phyloP scores from a whole-genome alignment of 148 eudicot genomes.

The Polygonum maritimum region DNA sequence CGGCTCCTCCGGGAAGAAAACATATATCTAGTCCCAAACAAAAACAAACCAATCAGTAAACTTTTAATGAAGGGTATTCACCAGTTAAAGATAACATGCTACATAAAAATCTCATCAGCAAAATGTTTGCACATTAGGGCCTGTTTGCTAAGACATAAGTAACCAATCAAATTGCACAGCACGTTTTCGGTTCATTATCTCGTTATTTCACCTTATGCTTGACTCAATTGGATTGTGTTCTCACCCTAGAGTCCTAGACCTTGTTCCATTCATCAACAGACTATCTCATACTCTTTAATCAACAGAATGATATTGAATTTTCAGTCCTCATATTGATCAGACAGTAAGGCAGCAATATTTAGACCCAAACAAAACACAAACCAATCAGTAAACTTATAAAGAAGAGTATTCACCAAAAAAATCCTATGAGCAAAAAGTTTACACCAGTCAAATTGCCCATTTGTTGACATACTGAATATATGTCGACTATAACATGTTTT shows the following conservation, averaged over 20 bases:
- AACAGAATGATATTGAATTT: neutral
- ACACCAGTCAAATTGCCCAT: neutral
- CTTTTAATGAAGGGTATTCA: neutral
- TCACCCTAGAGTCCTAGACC: neutral
- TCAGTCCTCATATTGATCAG: neutral
- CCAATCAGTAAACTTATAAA: neutral
- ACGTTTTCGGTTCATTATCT: neutral
- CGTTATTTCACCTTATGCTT: neutral
- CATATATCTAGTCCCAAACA: constrained; percentile 46
- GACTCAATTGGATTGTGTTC: neutral
- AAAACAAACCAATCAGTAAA: neutral
- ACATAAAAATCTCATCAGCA: neutral
- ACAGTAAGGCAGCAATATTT: constrained; percentile 26
- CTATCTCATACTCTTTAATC: neutral
- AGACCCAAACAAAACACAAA: constrained; percentile 10
- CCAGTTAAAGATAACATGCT: neutral
- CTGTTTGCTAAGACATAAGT: neutral
- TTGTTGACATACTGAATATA: neutral
- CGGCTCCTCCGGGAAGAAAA: constrained; percentile 54
- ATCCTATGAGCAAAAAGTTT: no score
- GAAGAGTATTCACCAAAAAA: neutral
- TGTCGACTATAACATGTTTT: neutral
- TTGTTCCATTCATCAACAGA: neutral
- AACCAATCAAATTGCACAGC: neutral
- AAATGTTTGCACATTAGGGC: neutral